Evolutionary conservation across 1,284 basidiomycete genomes (phyloP), one percentile per base, ranked within the genome.

Genomic region (Ceratobasidium sp.): DNA sequence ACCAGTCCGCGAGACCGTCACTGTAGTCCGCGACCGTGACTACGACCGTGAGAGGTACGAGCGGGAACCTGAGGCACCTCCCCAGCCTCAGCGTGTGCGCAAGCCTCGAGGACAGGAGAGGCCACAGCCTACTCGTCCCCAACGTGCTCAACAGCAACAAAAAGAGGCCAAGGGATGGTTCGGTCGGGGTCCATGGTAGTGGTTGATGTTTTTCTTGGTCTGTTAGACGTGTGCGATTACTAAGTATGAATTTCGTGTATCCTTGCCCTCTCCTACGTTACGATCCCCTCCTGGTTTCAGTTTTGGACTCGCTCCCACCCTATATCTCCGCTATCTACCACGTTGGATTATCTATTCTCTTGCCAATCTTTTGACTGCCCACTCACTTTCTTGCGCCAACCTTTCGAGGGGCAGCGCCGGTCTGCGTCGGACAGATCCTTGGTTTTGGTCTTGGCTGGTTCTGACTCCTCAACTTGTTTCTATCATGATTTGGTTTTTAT

Each of bases 191-290:
- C 68, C 68, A 58, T 72, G 68, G 68, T 72, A 72, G 65, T 68
- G 22, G 22, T 37, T 41, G 22, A 24, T 46, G 11, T 63, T 48
- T 29, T 61, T 43, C 41, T 58, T 54, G 66, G 51, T 69, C 39
- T 69, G 66, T 46, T 72, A 72, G 68, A 72, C 68, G 7, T 69
- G 37, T 72, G 54, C 49, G 43, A 29, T 48, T 48, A 72, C 68
- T 59, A 72, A 72, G 68, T 72, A 72, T 72, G 56, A 72, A 72
- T 61, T 66, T 72, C 51, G 68, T 72, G 68, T 72, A 72, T 72
- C 68, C 68, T 31, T 72, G 24, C 34, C 24, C 11, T 41, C 66
- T 34, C 43, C 41, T 72, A 72, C 56, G 56, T 48, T 72, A 72
- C 68, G 56, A 72, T 72, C 56, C 24, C 24, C 37, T 61, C 41